Conservation (phyloP, 768 basidiomycete genomes). For the Jaapia argillacea region DNA sequence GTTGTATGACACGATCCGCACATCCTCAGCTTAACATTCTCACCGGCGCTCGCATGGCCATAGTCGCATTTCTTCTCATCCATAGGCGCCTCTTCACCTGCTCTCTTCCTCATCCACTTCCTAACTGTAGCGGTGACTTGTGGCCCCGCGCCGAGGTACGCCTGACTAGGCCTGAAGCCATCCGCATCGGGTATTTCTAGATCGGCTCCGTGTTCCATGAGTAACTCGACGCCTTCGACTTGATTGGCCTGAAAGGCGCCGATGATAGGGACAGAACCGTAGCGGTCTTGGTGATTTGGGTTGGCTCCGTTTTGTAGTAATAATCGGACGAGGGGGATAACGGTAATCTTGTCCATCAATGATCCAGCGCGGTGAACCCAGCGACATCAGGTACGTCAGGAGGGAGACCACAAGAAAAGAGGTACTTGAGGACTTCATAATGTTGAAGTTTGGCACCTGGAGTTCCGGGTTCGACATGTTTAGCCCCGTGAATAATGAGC, state of each 20-base stretch:
- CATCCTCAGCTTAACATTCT: conserved; percentile 3
- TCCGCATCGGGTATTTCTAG: conserved; percentile 4
- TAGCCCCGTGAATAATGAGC: background rate
- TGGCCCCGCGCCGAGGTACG: background rate
- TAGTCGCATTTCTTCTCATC: background rate
- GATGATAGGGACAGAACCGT: background rate
- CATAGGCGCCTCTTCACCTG: background rate
- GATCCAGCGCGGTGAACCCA: conserved; percentile 41
- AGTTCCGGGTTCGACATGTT: background rate
- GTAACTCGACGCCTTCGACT: conserved; percentile 5
- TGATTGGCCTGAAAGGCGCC: background rate
- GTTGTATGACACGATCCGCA: background rate
- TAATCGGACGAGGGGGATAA: conserved; percentile 3
- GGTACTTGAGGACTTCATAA: conserved; percentile 26
- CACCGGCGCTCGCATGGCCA: background rate
- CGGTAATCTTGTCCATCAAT: conserved; percentile 11
- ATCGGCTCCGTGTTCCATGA: conserved; percentile 7
- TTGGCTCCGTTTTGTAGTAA: conserved; percentile 3
- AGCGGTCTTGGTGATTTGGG: background rate
- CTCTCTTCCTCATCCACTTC: background rate
- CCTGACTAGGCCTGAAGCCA: background rate
- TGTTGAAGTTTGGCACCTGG: conserved; percentile 8
- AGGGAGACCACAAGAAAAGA: conserved; percentile 31
- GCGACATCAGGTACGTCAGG: conserved; percentile 33
- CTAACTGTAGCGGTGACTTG: background rate